Conservation (phyloP, 2,329 filamentous ascomycete species). For the Xylaria sp. region DNA sequence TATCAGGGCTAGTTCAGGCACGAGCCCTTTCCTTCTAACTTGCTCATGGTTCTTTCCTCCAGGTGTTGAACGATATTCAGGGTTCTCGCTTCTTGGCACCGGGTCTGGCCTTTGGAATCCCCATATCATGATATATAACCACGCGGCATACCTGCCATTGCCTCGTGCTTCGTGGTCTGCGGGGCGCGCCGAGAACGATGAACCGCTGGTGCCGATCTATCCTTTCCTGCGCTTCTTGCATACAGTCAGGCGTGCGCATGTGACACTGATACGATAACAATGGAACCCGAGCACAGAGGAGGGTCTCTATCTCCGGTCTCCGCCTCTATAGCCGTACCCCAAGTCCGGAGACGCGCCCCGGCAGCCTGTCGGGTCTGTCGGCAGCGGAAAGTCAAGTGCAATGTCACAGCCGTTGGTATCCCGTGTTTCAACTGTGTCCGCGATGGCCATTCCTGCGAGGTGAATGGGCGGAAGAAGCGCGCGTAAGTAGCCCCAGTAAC, state of each 20-base stretch:
- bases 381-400: constrained; percentile 46
- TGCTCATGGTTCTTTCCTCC: too few relatives aligned
- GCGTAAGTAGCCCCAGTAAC: constrained; percentile 32
- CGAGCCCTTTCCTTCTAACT: too few relatives aligned
- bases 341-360: constrained; percentile 32
- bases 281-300: constrained; percentile 21
- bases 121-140: constrained; percentile 2
- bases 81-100: not conserved
- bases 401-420: constrained; percentile 37
- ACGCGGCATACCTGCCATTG: not conserved
- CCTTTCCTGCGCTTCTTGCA: not conserved
- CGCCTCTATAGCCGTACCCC: constrained; percentile 10
- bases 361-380: constrained; percentile 32
- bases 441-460: constrained; percentile 46
- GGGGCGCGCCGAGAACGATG: not conserved
- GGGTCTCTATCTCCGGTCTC: constrained; percentile 29
- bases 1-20: too few relatives aligned
- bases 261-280: constrained; percentile 16
- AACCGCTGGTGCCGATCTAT: constrained; percentile 1
- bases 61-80: not conserved
- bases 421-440: constrained; percentile 49
- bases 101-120: not conserved
- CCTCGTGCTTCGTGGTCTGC: not conserved
- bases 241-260: constrained; percentile 3
- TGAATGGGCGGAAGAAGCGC: constrained; percentile 39